Base-by-base conservation (phyloP, 2,329 filamentous ascomycete species). In the Anthostomella pinea region DNA sequence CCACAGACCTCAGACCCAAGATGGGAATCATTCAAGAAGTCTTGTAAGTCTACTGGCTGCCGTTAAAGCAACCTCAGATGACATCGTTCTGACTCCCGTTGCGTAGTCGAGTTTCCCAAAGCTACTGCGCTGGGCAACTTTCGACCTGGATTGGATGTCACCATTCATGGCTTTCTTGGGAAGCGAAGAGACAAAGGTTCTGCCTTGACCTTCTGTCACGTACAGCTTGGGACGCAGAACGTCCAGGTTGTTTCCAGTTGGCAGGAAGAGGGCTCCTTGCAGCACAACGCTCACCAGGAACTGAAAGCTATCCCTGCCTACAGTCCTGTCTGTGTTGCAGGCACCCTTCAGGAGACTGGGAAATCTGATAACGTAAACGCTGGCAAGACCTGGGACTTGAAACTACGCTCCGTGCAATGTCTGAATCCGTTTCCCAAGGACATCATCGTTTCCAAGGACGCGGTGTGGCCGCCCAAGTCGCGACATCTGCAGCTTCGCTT, bases 401-500 rank as follows among this genome's bases (percentile, higher is more conserved):
- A 72, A 5, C 62, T 89, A 13, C 66, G 74, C 30, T 70, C 72
- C 3, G 73, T 95, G 7, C 68, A 77, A 27, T 73, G 77, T 33
- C 71, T 96, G 4, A 91, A 91, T 50, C 65, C 74, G 1, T 87
- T 94, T 36, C 79, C 85, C 1, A 76, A 77, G 27, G 79, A 90
- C 45, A 80, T 95, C 38, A 82, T 93, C 41, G 79, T 94, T 44
- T 85, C 83, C 2, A 68, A 80, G 11, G 81, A 85, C 30, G 85
- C 84, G 2, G 73, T 81, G 0, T 95, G 93, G 54, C 75, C 85
- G 0, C 78, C 82, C 0, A 77, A 85, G 31, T 76, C 85, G 39
- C 81, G 93, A 15, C 87, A 97, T 62, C 66, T 96, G 13, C 89
- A 97, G 52, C 73, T 98, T 28, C 81, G 90, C 19, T 91, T 87